phyloP scores from a whole-genome alignment of 208 protist species.

The Leishmania lainsoni region DNA sequence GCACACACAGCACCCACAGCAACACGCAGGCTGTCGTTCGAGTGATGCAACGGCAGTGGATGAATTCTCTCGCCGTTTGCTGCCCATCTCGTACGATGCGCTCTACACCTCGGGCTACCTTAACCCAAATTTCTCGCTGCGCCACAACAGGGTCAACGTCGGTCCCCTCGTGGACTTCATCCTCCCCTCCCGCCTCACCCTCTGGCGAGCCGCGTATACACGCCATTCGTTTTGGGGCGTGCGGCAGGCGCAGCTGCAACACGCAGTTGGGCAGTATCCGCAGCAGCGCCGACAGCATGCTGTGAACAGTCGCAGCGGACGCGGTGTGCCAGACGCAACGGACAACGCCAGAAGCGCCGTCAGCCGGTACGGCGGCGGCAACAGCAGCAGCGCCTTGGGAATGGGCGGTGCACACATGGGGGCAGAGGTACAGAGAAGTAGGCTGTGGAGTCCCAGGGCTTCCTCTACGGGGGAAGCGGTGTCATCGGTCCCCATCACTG shows the following conservation, averaged over 20 bases:
- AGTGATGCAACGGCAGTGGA: neutral
- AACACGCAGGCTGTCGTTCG: neutral
- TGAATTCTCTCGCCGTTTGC: slow-evolving; percentile 32
- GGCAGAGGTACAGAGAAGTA: neutral
- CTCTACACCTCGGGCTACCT: slow-evolving; percentile 47
- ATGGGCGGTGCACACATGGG: neutral
- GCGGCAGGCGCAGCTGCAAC: slow-evolving; percentile 35
- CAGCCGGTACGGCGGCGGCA: neutral
- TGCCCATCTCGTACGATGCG: slow-evolving; percentile 47
- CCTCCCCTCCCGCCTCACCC: slow-evolving; percentile 22
- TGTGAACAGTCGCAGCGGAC: neutral
- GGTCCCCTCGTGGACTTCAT: slow-evolving; percentile 57
- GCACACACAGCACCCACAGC: neutral
- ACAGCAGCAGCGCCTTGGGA: neutral
- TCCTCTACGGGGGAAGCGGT: neutral
- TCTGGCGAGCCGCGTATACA: slow-evolving; percentile 47
- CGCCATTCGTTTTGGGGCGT: slow-evolving; percentile 50
- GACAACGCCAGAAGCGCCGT: neutral
- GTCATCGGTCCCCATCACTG: neutral
- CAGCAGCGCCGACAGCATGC: neutral
- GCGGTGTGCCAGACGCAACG: neutral
- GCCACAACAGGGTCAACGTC: slow-evolving; percentile 40
- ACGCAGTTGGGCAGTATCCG: slow-evolving; percentile 12
- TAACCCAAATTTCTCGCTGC: slow-evolving; percentile 56
- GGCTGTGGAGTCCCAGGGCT: neutral